phyloP scores from a whole-genome alignment of 805 yeast genomes.

The Ogataea naganishii region DNA sequence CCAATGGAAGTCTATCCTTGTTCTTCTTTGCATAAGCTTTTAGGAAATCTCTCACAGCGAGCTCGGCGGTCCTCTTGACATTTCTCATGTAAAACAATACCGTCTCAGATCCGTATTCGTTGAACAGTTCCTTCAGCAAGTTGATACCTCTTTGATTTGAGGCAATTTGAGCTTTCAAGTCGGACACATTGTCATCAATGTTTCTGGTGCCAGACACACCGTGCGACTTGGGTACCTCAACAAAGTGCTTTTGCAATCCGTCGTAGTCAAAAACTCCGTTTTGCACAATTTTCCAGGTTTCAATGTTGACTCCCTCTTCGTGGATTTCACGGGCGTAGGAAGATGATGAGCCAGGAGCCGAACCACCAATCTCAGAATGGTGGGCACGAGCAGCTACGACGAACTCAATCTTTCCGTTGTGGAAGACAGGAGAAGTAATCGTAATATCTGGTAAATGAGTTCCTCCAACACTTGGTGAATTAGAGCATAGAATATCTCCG shows the following conservation, averaged over 20 bases:
- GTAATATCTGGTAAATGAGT: constrained; percentile 28
- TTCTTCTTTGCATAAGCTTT: constrained; percentile 32
- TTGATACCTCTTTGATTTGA: constrained; percentile 44
- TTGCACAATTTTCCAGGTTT: constrained; percentile 28
- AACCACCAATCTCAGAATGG: constrained; percentile 38
- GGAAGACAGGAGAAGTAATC: constrained; percentile 34
- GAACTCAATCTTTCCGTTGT: constrained; percentile 25
- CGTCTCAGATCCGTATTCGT: constrained; percentile 33
- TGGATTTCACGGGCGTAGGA: constrained; percentile 32
- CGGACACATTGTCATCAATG: constrained; percentile 39
- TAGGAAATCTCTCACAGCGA: constrained; percentile 30
- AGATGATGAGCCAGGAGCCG: constrained; percentile 38
- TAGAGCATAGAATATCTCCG: constrained; percentile 20
- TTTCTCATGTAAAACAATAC: constrained; percentile 39
- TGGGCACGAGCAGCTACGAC: constrained; percentile 40
- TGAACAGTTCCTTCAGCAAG: constrained; percentile 31
- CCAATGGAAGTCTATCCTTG: constrained; percentile 24
- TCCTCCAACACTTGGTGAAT: constrained; percentile 19
- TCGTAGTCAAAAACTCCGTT: constrained; percentile 32
- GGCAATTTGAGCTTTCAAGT: constrained; percentile 40
- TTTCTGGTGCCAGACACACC: constrained; percentile 46
- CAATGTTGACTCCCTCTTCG: constrained; percentile 36
- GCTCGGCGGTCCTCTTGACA: constrained; percentile 36
- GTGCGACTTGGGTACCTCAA: constrained; percentile 34
- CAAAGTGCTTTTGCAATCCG: constrained; percentile 28